Evolutionary conservation across 257 asterid genomes (phyloP).

Genomic region (Jacaranda copaia): DNA sequence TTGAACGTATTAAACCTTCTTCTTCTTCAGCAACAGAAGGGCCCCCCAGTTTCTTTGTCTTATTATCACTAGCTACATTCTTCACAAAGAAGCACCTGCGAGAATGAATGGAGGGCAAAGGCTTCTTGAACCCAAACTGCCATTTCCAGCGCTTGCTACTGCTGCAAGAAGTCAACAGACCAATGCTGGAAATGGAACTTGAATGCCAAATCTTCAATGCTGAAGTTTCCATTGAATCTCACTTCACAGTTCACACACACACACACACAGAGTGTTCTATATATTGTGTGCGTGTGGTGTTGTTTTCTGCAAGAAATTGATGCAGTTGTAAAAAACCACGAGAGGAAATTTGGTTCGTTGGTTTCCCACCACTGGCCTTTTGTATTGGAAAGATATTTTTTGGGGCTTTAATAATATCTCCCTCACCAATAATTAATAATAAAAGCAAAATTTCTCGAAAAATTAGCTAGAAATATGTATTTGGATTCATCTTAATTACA

Average conservation of each 20-base stretch:
- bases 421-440: neutral
- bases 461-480: too few relatives aligned
- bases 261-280: neutral
- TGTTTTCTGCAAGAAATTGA: neutral
- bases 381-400: constrained; percentile 25
- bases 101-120: constrained; percentile 31
- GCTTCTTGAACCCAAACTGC: constrained; percentile 37
- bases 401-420: constrained; percentile 23
- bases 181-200: constrained; percentile 35
- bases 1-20: constrained; percentile 31
- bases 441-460: too few relatives aligned
- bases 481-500: too few relatives aligned
- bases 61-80: constrained; percentile 59
- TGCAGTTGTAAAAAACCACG: constrained; percentile 7
- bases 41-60: constrained; percentile 32
- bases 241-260: constrained; percentile 4
- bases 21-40: constrained; percentile 35
- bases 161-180: constrained; percentile 33
- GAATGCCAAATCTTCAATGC: constrained; percentile 43
- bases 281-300: neutral
- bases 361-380: constrained; percentile 9
- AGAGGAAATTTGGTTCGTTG: constrained; percentile 36
- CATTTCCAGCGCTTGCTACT: constrained; percentile 45
- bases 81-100: constrained; percentile 44
- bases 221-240: constrained; percentile 45